These are phyloP conservation scores for Starmerella ratchasimensis DNA, from an alignment of 805 yeast genomes.

Conservation along the genomic window DNA sequence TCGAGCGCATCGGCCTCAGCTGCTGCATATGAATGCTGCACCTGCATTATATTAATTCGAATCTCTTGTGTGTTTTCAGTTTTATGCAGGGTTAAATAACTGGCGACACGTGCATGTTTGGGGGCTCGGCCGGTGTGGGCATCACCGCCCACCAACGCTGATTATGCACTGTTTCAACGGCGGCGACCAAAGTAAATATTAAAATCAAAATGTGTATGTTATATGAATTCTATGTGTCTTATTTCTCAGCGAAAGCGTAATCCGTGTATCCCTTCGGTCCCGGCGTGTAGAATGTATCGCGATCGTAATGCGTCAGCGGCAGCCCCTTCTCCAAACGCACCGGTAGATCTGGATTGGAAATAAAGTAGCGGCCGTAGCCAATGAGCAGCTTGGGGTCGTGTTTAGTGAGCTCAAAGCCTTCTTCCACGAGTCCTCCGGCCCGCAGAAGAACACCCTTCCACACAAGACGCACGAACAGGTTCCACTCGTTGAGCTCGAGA, in stretches of 20 bases:
- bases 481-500: constrained; percentile 13
- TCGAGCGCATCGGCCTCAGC: no score
- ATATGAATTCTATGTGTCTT: neutral
- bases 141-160: no score
- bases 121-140: no score
- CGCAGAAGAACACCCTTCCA: constrained; percentile 20
- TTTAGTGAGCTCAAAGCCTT: constrained; percentile 6
- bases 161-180: no score
- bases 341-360: constrained; percentile 44
- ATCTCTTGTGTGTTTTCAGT: no score
- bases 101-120: no score
- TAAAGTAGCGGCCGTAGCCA: constrained; percentile 37
- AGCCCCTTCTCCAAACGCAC: constrained; percentile 32
- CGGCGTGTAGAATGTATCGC: constrained; percentile 35
- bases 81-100: no score
- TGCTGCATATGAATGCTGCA: no score
- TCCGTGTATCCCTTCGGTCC: constrained; percentile 33
- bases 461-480: constrained; percentile 15
- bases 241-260: constrained; percentile 25
- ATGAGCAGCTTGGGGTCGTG: constrained; percentile 25
- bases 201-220: no score
- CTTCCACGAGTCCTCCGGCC: constrained; percentile 15
- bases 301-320: constrained; percentile 34
- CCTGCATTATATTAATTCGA: no score
- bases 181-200: no score